Conservation (phyloP, 116 monocot genomes). For the Cymodocea nodosa region DNA sequence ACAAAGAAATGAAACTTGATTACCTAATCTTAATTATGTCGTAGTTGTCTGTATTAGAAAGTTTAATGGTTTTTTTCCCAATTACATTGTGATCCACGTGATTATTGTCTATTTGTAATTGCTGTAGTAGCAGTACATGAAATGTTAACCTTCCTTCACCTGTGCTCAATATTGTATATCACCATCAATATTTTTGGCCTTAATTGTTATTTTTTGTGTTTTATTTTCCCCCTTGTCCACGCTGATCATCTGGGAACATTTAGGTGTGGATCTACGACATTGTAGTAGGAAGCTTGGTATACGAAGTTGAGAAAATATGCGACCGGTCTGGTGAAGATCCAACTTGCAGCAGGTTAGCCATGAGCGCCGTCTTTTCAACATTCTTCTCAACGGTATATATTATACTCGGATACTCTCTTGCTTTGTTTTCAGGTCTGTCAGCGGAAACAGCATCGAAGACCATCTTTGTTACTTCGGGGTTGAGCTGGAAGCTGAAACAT, state of each 20-base stretch:
- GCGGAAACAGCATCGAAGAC: constrained; percentile 67
- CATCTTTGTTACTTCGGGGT: constrained; percentile 62
- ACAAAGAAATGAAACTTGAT: no score
- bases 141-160: no score
- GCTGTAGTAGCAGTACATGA: no score
- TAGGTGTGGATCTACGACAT: constrained; percentile 86
- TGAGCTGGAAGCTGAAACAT: constrained; percentile 42
- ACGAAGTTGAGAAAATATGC: constrained; percentile 51
- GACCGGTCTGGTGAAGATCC: constrained; percentile 92
- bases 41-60: no score
- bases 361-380: neutral
- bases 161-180: no score
- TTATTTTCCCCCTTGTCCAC: neutral
- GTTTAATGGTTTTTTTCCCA: no score
- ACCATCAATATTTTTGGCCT: neutral
- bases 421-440: constrained; percentile 49
- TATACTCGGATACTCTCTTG: neutral
- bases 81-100: no score
- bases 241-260: neutral
- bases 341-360: constrained; percentile 57
- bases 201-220: neutral
- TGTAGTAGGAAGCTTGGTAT: constrained; percentile 63
- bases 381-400: neutral
- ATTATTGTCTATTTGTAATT: no score
- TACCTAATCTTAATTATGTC: no score